Percentiles rank a stretch among this genome's conserved stretches.
Evolutionary conservation across 169 alveolate genomes (phyloP).

Genomic region (Babesia divergens): DNA sequence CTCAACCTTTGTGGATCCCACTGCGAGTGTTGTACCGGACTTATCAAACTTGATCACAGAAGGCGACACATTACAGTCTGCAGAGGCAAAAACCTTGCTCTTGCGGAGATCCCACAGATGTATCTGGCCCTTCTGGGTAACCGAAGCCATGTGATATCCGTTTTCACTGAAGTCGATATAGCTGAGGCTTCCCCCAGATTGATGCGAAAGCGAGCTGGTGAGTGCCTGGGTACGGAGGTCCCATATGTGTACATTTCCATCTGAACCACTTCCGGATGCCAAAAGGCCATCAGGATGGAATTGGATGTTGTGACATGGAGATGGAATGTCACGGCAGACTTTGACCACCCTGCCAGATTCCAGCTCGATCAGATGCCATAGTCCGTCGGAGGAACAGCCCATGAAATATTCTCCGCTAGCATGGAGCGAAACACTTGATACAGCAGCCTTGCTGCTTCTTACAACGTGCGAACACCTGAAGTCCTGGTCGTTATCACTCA

Average conservation of each 20-base stretch:
- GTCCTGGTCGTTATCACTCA: conserved; percentile 23
- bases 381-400: conserved; percentile 68
- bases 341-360: conserved; percentile 74
- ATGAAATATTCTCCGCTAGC: conserved; percentile 79
- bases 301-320: conserved; percentile 51
- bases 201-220: conserved; percentile 38
- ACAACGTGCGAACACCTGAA: conserved; percentile 63
- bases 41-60: conserved; percentile 66
- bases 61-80: conserved; percentile 62
- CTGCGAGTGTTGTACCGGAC: conserved; percentile 69
- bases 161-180: conserved; percentile 78
- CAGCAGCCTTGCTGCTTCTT: conserved; percentile 73
- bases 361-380: conserved; percentile 76
- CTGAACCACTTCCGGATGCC: conserved; percentile 73
- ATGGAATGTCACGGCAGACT: conserved; percentile 67
- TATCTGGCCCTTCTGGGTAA: conserved; percentile 70
- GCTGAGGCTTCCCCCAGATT: conserved; percentile 28
- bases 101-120: conserved; percentile 79
- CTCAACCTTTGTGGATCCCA: conserved; percentile 61
- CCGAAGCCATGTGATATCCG: conserved; percentile 83
- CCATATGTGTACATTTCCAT: conserved; percentile 80
- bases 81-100: conserved; percentile 64
- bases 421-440: conserved; percentile 71
- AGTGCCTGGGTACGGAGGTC: conserved; percentile 74
- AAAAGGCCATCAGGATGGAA: conserved; percentile 88